These are phyloP conservation scores for Plenodomus tracheiphilus DNA, from an alignment of 2,329 filamentous ascomycete species.

Conservation along the genomic window DNA sequence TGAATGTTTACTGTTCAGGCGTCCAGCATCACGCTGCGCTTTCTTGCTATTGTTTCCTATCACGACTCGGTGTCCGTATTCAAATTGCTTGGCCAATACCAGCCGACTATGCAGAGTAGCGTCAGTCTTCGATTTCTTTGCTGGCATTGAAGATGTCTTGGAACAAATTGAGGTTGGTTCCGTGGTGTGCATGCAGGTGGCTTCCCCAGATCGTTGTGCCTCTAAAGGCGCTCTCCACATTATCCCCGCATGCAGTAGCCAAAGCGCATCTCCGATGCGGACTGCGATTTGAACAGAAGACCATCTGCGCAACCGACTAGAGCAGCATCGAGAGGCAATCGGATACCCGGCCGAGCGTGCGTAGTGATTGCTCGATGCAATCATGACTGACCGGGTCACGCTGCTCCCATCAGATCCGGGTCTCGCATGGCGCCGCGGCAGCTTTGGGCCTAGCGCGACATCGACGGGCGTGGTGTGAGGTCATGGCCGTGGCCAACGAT, in stretches of 20 bases:
- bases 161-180: too few species aligned
- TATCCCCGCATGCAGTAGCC: too few species aligned
- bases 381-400: slow-evolving; percentile 12
- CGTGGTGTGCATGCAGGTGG: too few species aligned
- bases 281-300: too few species aligned
- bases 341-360: slow-evolving; percentile 9
- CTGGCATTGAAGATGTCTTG: background rate
- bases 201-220: too few species aligned
- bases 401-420: slow-evolving; percentile 2
- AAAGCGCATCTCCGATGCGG: too few species aligned
- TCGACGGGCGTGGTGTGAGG: background rate
- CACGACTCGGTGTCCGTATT: too few species aligned
- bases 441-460: background rate
- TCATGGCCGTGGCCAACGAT: too few species aligned
- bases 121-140: background rate
- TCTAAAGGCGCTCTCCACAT: too few species aligned
- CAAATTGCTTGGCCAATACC: too few species aligned
- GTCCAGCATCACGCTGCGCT: background rate
- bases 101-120: background rate
- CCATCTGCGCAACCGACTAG: too few species aligned
- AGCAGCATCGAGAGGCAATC: slow-evolving; percentile 11
- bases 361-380: slow-evolving; percentile 3
- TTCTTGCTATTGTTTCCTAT: background rate
- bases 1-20: slow-evolving; percentile 3
- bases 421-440: slow-evolving; percentile 1